Base-by-base conservation (phyloP, 352 stramenopile genomes). In the Globisporangium paroecandrum region DNA sequence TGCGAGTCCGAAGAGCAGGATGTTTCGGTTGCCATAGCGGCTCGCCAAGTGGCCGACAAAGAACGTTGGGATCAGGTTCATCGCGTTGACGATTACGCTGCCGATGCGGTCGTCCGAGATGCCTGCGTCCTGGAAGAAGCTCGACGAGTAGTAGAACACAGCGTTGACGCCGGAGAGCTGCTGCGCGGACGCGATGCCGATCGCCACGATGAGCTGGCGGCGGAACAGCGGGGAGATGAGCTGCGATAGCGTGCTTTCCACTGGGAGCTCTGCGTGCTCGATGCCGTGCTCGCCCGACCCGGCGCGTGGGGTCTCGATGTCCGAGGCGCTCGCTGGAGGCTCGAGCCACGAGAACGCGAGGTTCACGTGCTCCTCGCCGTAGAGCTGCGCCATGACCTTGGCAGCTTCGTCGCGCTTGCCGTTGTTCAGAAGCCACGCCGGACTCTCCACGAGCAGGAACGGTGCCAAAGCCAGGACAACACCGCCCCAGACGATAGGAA, bases 91-190 rank as follows among this genome's bases (percentile, higher is more conserved):
- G 22, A 82, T 73, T 22, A 89, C 34, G 20, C 75, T 85, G 57
- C 81, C 83, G 32, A 89, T 64, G 41, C 83, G 83, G 46, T 73
- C 70, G 64, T 90, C 83, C 0, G 69, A 62, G 46, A 91, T 77
- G 13, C 83, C 83, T 7, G 81, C 81, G 43, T 81, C 69, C 25
- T 76, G 81, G 66, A 90, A 91, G 22, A 90, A 70, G 20, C 68
- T 68, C 20, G 78, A 87, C 43, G 83, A 90, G 69, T 91, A 91
- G 60, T 87, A 83, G 68, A 89, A 90, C 8, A 90, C 77, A 34
- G 78, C 83, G 59, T 89, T 91, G 72, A 91, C 74, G 32, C 81
- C 83, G 2, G 77, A 83, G 57, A 91, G 74, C 55, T 90, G 82
- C 61, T 87, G 77, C 0, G 75, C 66, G 18, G 68, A 62, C 6